phyloP scores from a whole-genome alignment of 192 early-diverging fungal genomes.

The Coemansia sp. region DNA sequence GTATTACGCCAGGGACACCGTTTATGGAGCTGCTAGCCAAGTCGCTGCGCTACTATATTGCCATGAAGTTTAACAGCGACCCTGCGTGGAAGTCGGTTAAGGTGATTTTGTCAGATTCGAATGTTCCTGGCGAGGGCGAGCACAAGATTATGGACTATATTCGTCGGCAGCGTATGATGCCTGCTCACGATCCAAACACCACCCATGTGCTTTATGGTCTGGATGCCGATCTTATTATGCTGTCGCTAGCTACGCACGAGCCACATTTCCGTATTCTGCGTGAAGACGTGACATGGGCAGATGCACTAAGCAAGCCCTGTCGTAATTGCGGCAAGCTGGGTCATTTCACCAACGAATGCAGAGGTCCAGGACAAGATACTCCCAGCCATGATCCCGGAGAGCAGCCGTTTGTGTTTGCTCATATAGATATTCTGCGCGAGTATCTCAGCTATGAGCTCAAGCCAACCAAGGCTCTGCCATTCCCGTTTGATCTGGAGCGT shows the following conservation, averaged over 20 bases:
- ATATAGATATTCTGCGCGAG: constrained; percentile 82
- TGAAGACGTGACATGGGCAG: constrained; percentile 89
- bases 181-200: constrained; percentile 86
- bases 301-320: constrained; percentile 68
- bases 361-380: constrained; percentile 17
- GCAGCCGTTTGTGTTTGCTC: constrained; percentile 81
- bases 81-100: constrained; percentile 82
- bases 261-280: constrained; percentile 95
- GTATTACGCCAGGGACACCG: constrained; percentile 97
- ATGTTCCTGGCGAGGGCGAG: constrained; percentile 97
- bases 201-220: constrained; percentile 90
- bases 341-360: constrained; percentile 56
- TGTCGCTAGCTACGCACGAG: constrained; percentile 93
- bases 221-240: constrained; percentile 98
- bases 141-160: constrained; percentile 99
- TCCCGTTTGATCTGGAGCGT: constrained; percentile 82
- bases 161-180: constrained; percentile 71
- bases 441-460: constrained; percentile 86
- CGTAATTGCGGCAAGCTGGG: constrained; percentile 62
- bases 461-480: constrained; percentile 59
- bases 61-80: constrained; percentile 81
- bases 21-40: constrained; percentile 92
- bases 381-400: constrained; percentile 20
- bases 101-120: constrained; percentile 90
- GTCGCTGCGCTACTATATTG: constrained; percentile 85